Evolutionary conservation across 768 basidiomycete genomes (phyloP), one percentile per base, ranked within the genome.

Genomic region (Pulveroboletus sp.): DNA sequence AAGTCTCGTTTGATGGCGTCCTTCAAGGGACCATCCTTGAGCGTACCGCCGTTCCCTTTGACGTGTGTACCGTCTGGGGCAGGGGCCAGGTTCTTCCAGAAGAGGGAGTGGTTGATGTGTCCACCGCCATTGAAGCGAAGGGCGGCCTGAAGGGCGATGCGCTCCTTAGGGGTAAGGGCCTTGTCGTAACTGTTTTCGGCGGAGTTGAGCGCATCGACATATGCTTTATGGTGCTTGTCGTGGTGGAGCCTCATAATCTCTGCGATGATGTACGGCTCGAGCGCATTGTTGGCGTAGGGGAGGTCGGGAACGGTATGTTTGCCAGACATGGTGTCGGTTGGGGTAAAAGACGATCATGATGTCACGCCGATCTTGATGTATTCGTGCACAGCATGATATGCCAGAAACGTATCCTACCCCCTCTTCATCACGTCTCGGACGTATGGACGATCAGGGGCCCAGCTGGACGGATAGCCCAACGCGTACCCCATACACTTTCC

Each of bases 201-300:
- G 2, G 59, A 43, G 22, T 63, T 63, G 23, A 63, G 81, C 5
- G 88, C 87, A 64, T 86, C 93, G 51, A 97, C 89, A 59, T 96
- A 97, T 42, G 93, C 82, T 75, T 94, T 91, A 65, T 97, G 93
- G 66, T 97, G 93, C 78, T 94, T 95, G 62, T 79, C 83, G 74
- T 97, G 93, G 70, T 96, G 93, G 40, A 96, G 83, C 57, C 75
- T 79, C 93, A 97, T 97, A 70, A 96, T 97, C 75, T 95, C 68
- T 76, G 68, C 41, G 81, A 89, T 64, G 75, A 97, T 95, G 73
- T 82, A 87, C 6, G 93, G 93, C 77, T 95, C 92, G 64, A 97
- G 90, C 45, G 83, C 93, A 76, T 93, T 73, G 72, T 94, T 93
- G 10, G 73, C 63, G 69, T 93, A 94, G 17, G 86, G 85, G 23